Conservation (phyloP, 345 rosid species). For the Dipteronia sinensis region DNA sequence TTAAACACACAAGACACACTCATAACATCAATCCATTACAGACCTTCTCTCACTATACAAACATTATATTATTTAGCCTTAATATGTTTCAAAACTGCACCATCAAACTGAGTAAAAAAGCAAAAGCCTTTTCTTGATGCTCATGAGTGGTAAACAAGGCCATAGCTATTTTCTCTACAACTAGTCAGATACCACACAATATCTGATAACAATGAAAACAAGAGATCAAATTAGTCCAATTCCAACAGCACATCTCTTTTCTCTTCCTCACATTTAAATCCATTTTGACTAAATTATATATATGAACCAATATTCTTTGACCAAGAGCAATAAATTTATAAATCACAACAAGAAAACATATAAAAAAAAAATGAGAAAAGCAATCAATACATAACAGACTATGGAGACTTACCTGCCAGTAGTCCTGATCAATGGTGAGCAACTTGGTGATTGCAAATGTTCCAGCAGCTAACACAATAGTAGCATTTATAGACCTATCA, state of each 20-base stretch:
- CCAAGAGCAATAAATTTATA: too few species aligned
- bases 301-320: background rate
- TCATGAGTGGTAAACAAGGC: background rate
- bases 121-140: background rate
- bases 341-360: too few species aligned
- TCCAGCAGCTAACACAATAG: constrained; percentile 81
- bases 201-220: too few species aligned
- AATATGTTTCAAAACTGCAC: too few species aligned
- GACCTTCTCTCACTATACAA: too few species aligned
- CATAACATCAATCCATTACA: too few species aligned
- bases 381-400: background rate
- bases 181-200: background rate
- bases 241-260: too few species aligned
- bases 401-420: constrained; percentile 73
- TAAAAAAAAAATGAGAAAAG: background rate
- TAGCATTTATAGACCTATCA: constrained; percentile 75
- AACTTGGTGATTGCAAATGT: constrained; percentile 77
- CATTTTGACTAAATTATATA: background rate
- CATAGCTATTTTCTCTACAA: background rate
- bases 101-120: background rate
- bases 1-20: too few species aligned
- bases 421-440: constrained; percentile 87
- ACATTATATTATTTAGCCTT: too few species aligned
- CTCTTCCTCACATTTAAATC: background rate
- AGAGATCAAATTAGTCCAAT: too few species aligned